Conservation (phyloP, 2,329 filamentous ascomycete species). For the Xylariaceae sp. region DNA sequence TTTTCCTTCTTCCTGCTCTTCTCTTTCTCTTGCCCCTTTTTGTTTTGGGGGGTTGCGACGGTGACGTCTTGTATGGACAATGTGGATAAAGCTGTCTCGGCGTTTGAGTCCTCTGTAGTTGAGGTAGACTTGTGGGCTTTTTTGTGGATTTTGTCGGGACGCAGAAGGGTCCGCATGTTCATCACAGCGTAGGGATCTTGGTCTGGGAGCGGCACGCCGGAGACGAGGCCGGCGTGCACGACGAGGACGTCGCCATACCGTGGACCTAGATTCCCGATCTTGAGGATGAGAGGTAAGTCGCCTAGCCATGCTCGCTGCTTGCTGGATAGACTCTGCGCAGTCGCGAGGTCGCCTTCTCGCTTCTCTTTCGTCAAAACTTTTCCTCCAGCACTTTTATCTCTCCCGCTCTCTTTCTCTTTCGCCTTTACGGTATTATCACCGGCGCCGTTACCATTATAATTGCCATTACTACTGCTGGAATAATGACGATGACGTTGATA, state of each 20-base stretch:
- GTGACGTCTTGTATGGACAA: too few relatives aligned
- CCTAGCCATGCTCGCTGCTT: conserved; percentile 67
- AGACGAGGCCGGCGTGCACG: conserved; percentile 83
- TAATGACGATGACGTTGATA: background rate
- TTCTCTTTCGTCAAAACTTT: conserved; percentile 27
- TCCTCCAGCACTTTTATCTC: conserved; percentile 11
- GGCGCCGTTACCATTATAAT: background rate
- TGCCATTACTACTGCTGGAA: background rate
- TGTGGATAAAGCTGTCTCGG: background rate
- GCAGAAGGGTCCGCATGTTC: conserved; percentile 81
- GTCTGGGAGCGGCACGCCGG: conserved; percentile 63
- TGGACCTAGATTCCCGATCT: conserved; percentile 58
- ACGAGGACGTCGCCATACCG: conserved; percentile 60
- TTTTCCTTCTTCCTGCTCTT: background rate
- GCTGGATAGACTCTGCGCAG: conserved; percentile 48
- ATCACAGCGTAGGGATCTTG: conserved; percentile 80
- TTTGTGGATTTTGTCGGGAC: too few relatives aligned
- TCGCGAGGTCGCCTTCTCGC: conserved; percentile 45
- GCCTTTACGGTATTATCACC: background rate
- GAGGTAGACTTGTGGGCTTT: conserved; percentile 40
- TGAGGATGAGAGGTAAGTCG: conserved; percentile 72
- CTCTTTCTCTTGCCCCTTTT: background rate
- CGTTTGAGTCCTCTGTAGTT: background rate
- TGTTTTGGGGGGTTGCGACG: background rate
- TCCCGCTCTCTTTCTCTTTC: conserved; percentile 17